Evolutionary conservation across 1,139 yeast genomes (phyloP).

Genomic region (Eremothecium cymbalariae): DNA sequence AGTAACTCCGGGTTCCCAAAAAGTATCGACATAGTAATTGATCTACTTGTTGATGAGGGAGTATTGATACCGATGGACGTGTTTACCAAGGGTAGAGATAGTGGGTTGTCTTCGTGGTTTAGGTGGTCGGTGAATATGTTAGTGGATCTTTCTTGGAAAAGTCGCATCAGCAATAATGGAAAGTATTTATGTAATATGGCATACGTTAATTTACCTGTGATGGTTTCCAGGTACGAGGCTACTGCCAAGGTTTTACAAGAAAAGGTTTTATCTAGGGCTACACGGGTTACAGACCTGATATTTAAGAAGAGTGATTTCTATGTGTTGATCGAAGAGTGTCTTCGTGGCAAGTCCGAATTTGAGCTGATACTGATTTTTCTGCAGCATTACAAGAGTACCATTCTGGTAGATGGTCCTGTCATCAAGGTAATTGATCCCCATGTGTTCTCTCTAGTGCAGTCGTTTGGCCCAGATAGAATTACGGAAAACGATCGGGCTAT

Average conservation of each 20-base stretch:
- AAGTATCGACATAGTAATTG: constrained; percentile 33
- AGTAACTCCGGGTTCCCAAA: constrained; percentile 32
- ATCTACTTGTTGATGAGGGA: constrained; percentile 27
- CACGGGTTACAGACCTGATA: constrained; percentile 21
- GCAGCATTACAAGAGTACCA: constrained; percentile 14
- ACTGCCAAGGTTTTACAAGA: constrained; percentile 12
- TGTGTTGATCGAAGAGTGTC: constrained; percentile 9
- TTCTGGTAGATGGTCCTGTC: constrained; percentile 13
- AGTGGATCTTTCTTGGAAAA: constrained; percentile 18
- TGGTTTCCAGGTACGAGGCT: constrained; percentile 13
- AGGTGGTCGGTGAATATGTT: constrained; percentile 23
- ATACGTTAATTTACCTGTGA: constrained; percentile 14
- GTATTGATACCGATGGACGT: constrained; percentile 26
- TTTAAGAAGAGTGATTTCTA: constrained; percentile 19
- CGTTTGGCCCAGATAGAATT: constrained; percentile 13
- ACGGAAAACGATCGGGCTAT: constrained; percentile 32
- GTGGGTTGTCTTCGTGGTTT: constrained; percentile 19
- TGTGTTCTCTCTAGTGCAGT: constrained; percentile 3
- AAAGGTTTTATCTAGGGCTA: constrained; percentile 15
- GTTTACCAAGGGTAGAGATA: constrained; percentile 14
- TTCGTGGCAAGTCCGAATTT: constrained; percentile 8
- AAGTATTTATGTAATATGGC: constrained; percentile 19
- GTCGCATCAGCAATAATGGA: constrained; percentile 13
- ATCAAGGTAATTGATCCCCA: constrained; percentile 20
- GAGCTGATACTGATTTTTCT: constrained; percentile 20